Percentiles rank a stretch among this genome's conserved stretches.
Conservation (phyloP, 495 filamentous ascomycete species). For the Tuber melanosporum region DNA sequence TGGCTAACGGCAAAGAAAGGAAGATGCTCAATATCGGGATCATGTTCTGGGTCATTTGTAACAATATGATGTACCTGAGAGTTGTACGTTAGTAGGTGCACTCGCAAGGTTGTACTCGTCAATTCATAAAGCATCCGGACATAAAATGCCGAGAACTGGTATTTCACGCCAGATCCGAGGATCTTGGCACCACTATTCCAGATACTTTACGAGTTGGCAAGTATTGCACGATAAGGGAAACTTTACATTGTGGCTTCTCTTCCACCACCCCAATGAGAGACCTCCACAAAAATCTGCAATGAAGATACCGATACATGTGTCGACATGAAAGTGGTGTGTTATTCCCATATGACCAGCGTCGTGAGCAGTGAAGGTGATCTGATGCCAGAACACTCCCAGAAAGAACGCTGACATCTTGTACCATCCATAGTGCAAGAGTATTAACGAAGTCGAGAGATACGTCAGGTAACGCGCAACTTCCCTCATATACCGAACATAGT, state of each 20-base stretch:
- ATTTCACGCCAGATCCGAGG: not conserved
- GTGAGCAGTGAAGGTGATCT: conserved; percentile 89
- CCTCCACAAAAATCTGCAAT: conserved; percentile 88
- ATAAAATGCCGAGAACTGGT: not conserved
- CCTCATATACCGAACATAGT: conserved; percentile 72
- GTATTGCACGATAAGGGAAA: not conserved
- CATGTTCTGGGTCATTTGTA: conserved; percentile 92
- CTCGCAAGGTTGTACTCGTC: not conserved
- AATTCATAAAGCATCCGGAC: not conserved
- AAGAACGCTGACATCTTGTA: conserved; percentile 68
- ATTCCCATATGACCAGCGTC: conserved; percentile 98
- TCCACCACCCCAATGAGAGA: conserved; percentile 95
- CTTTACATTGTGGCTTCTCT: conserved; percentile 73
- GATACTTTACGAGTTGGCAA: not conserved
- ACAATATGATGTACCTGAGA: conserved; percentile 81
- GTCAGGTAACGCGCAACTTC: conserved; percentile 66
- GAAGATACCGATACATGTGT: conserved; percentile 80
- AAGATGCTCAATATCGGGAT: conserved; percentile 95
- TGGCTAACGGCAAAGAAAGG: conserved; percentile 92
- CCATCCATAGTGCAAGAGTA: conserved; percentile 66
- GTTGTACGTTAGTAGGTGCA: conserved; percentile 11
- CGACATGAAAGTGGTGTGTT: conserved; percentile 75
- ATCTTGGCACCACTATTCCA: not conserved
- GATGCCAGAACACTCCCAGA: conserved; percentile 87
- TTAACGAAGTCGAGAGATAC: conserved; percentile 57